Conservation (phyloP, 306 rosid species). For the Quercus parvula region DNA sequence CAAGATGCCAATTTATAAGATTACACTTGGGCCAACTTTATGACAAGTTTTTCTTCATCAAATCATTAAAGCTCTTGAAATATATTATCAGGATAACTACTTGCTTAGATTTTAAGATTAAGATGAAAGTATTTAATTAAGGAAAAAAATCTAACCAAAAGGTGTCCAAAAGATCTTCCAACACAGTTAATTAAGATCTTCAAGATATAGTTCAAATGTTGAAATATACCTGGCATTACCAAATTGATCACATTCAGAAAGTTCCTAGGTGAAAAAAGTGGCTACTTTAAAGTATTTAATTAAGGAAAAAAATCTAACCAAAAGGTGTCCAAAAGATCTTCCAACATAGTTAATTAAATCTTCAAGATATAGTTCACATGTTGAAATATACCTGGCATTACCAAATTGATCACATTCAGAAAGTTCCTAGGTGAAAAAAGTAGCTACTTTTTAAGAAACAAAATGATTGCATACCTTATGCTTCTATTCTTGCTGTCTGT, state of each 20-base stretch:
- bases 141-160: background rate
- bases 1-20: background rate
- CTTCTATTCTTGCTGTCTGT: constrained; percentile 2
- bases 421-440: background rate
- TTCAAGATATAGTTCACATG: background rate
- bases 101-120: background rate
- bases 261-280: background rate
- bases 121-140: background rate
- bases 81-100: background rate
- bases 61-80: background rate
- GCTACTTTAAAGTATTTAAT: background rate
- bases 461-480: background rate
- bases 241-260: background rate
- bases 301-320: background rate
- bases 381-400: background rate
- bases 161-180: background rate
- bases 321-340: background rate
- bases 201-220: background rate
- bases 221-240: background rate
- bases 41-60: background rate
- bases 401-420: too few species aligned
- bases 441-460: constrained; percentile 5
- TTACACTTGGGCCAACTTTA: background rate
- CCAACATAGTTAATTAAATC: background rate
- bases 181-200: background rate